phyloP scores from a whole-genome alignment of 1,139 yeast species.

The Nematodospora anomalae region DNA sequence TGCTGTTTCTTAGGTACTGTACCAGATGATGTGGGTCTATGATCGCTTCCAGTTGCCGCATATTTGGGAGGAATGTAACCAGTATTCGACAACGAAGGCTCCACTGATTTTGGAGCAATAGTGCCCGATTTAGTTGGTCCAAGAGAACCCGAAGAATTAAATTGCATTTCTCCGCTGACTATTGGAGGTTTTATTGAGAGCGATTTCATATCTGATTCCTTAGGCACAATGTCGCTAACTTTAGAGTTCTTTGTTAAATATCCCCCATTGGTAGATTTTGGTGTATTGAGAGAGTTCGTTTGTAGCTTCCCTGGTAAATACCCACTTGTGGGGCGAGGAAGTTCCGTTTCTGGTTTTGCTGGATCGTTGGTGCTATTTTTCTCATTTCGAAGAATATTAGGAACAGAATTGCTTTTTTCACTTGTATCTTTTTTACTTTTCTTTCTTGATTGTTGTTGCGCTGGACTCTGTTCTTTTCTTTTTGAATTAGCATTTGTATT shows the following conservation, averaged over 20 bases:
- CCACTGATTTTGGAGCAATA: constrained; percentile 1
- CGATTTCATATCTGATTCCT: not conserved
- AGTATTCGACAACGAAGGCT: not conserved
- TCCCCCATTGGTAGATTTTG: constrained; percentile 3
- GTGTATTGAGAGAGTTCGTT: not conserved
- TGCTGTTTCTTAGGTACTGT: constrained; percentile 2
- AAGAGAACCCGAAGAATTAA: constrained; percentile 2
- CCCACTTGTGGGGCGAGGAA: constrained; percentile 3
- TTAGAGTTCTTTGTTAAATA: constrained; percentile 4
- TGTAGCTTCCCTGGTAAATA: not conserved
- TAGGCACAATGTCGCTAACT: not conserved
- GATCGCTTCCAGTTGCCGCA: not conserved
- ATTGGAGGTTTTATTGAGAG: not conserved
- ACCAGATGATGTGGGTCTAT: constrained; percentile 5
- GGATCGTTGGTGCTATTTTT: not conserved
- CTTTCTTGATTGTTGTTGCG: not conserved
- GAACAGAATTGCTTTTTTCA: not conserved
- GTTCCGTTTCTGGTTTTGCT: not conserved
- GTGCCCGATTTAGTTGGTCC: constrained; percentile 10
- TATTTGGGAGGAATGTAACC: not conserved
- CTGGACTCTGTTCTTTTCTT: not conserved
- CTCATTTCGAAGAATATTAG: constrained; percentile 1
- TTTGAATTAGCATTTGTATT: not conserved
- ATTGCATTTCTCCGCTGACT: constrained; percentile 3
- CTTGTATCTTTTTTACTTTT: constrained; percentile 1